Evolutionary conservation across 345 rosid species (phyloP), one percentile per base, ranked within the genome.

Genomic region (Linum tenue): DNA sequence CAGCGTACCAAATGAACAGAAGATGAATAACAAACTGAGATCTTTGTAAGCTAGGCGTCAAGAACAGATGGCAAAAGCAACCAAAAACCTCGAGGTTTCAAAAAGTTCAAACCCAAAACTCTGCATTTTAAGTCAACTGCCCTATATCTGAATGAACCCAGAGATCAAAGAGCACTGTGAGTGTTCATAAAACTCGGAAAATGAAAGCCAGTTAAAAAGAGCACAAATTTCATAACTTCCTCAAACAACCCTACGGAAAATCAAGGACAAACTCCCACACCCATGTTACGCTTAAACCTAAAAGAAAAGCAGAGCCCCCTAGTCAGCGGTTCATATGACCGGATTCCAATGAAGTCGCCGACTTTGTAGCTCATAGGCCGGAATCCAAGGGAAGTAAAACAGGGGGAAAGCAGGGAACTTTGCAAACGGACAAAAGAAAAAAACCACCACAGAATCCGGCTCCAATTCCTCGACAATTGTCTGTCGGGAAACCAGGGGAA

Each of bases 271-370:
- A 22, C 31, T 22, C 31, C 31, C 31, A 22, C 31, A 22, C 31
- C 31, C 31, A 22, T 22, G 31, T 22, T 22, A 22, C 31, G 31
- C 31, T 22, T 22, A 22, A 22, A 63, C 57, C 69, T 76, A 73
- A 69, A 72, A 62, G 62, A 38, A 56, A 70, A 56, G 62, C 41
- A 60, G 58, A 63, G 70, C n/a, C 2, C 2, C 68, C 75, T 63
- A 73, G 56, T 72, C 61, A 76, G 71, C 73, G 70, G 72, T 67
- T 38, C 59, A 17, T 36, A 53, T 64, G 75, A 74, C 67, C 81
- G 56, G 75, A 67, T 63, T 66, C 69, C 77, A 75, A 79, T 68
- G 80, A 84, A 82, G 89, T 73, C 62, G 65, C 55, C 55, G 58
- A 64, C 76, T 75, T 78, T 73, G 15, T 67, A 22, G 37, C 71